Conservation (phyloP, 306 rosid genomes). For the Bauhinia variegata region DNA sequence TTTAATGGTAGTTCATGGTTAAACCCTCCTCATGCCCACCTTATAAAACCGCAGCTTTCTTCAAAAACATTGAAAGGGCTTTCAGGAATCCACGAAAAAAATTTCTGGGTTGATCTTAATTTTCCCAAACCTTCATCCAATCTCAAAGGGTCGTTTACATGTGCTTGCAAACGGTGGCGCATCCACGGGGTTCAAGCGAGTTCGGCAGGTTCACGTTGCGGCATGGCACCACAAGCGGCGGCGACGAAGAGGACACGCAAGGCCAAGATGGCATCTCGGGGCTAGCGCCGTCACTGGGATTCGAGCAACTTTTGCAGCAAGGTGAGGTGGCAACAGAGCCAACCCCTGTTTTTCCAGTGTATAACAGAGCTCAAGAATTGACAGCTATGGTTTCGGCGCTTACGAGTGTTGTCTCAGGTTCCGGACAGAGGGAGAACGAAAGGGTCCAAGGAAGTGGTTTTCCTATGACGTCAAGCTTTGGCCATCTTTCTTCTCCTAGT, state of each 20-base stretch:
- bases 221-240: constrained; percentile 13
- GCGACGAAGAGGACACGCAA: neutral
- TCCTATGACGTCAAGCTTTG: constrained; percentile 42
- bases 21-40: too few relatives aligned
- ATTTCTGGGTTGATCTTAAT: constrained; percentile 1
- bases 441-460: constrained; percentile 42
- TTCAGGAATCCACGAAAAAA: neutral
- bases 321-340: constrained; percentile 28
- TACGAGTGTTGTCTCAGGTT: constrained; percentile 63
- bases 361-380: constrained; percentile 46
- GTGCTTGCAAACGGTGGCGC: constrained; percentile 50
- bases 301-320: constrained; percentile 13
- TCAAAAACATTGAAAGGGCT: constrained; percentile 29
- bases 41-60: constrained; percentile 14
- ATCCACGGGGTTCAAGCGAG: constrained; percentile 30
- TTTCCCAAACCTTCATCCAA: neutral
- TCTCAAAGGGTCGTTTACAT: constrained; percentile 7
- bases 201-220: constrained; percentile 30
- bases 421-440: constrained; percentile 40
- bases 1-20: constrained; percentile 20
- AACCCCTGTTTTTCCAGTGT: constrained; percentile 37
- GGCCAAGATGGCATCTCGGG: neutral
- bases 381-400: constrained; percentile 73
- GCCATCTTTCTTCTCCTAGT: constrained; percentile 37
- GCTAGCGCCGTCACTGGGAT: neutral